Evolutionary conservation across 352 stramenopile species (phyloP), one percentile per base, ranked within the genome.

Genomic region (Phytophthora nicotianae): DNA sequence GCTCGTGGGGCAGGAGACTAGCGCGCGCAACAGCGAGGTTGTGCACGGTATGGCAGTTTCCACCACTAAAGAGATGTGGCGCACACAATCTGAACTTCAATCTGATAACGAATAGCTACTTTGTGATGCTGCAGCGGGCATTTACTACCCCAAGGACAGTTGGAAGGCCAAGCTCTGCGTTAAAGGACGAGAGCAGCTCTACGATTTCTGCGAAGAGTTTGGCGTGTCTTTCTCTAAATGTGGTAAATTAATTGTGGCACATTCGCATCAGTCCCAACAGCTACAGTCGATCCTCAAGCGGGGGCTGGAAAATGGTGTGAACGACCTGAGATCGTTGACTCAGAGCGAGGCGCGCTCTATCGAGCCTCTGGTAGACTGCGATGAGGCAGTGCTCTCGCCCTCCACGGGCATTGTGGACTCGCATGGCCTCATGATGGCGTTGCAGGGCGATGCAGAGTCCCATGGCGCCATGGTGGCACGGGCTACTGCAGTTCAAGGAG

Each of bases 321-420:
- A 17, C 3, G 80, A 91, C 46, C 59, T 95, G 27, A 54, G 59
- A 24, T 49, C 86, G 46, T 33, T 95, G 19, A 77, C 81, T 1
- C 65, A 68, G 19, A 65, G 60, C 4, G 65, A 90, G 24, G 79
- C 75, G 3, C 47, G 51, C 21, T 58, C 41, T 7, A 56, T 93
- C 2, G 86, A 95, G 47, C 81, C 84, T 0, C 52, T 88, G 1
- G 81, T 91, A 14, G 52, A 82, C 43, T 90, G 84, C 43, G 33
- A 80, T 1, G 61, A 88, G 54, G 97, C 90, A 3, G 58, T 99
- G 0, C 90, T 93, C 37, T 98, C 93, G n/a, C 96, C 97, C 5
- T 98, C 89, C 0, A 99, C 97, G 5, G 97, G 97, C 2, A 96
- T 99, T 55, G 70, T 99, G 14, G 96, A 99, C 81, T 96, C 87